phyloP scores from a whole-genome alignment of 352 stramenopile species.

The Phytophthora crassamura region DNA sequence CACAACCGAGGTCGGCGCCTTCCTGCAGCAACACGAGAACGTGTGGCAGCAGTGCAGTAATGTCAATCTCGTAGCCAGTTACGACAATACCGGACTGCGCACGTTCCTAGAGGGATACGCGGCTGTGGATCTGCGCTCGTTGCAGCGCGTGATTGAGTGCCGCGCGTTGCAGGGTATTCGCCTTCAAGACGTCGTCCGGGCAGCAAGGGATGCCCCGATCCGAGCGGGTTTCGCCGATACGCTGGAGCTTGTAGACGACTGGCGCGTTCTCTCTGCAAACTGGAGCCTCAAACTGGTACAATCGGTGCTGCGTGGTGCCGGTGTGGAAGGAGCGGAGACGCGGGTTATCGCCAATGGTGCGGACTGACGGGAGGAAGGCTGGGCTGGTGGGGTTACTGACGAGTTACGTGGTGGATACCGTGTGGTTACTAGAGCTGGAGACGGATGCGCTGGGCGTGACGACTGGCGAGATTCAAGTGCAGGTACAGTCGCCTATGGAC shows the following conservation, averaged over 20 bases:
- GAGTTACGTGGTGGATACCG: not conserved
- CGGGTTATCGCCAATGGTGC: slow-evolving; percentile 67
- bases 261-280: slow-evolving; percentile 68
- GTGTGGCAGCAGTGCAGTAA: slow-evolving; percentile 15
- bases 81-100: slow-evolving; percentile 43
- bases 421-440: slow-evolving; percentile 49
- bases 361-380: too few species aligned
- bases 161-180: slow-evolving; percentile 47
- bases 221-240: slow-evolving; percentile 40
- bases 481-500: slow-evolving; percentile 62
- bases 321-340: not conserved
- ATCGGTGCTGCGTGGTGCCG: slow-evolving; percentile 25
- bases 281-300: slow-evolving; percentile 66
- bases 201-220: slow-evolving; percentile 27
- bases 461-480: slow-evolving; percentile 60
- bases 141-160: slow-evolving; percentile 49
- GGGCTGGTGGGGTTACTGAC: not conserved
- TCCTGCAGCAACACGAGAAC: slow-evolving; percentile 21
- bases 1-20: slow-evolving; percentile 27
- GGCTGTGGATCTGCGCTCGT: slow-evolving; percentile 50
- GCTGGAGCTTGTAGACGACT: slow-evolving; percentile 26
- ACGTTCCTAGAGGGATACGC: slow-evolving; percentile 56
- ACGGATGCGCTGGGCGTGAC: slow-evolving; percentile 45
- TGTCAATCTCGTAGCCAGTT: slow-evolving; percentile 14
- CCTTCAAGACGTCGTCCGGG: slow-evolving; percentile 13